Base-by-base conservation (phyloP, 768 basidiomycete species). In the Agrocybe chaxingu region DNA sequence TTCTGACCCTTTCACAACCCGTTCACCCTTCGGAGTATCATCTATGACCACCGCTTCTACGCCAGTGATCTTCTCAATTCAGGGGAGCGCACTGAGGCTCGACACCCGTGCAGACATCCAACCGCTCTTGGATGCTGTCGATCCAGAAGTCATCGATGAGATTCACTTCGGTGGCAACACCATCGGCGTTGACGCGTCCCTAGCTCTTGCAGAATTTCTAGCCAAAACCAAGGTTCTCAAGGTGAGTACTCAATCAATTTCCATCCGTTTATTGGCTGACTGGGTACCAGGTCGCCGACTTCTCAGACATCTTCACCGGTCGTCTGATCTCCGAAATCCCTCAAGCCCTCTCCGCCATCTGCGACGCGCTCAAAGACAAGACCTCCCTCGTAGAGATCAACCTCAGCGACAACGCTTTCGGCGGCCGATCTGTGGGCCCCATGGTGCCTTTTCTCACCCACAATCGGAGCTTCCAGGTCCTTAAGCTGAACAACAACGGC, bases 261-360 rank as follows among this genome's bases (percentile, higher is more conserved):
- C 29, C 29, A 16, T 35, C 3, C 7, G 19, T 35, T 19, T 19
- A 13, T 16, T 30, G 18, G n/a, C 29, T 11, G 32, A 42, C 39
- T 35, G 29, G 43, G 41, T 50, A n/a, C 36, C 47, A 98, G 97
- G 73, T 96, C 52, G 96, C 95, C 58, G 87, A 98, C 73, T 90
- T 98, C 57, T 89, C 92, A 30, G 96, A 98, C 71, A 95, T 99
- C 70, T 99, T 99, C 73, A 98, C 96, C 2, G 92, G 95, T 48
- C 90, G 96, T 56, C 80, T 97, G 62, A 98, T 98, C 73, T 78
- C 82, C 53, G 96, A 99, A 68, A 98, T 99, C 64, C 97, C 96
- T 4, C 78, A 72, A 51, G 92, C 97, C 11, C 84, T 99, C 41
- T 79, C 84, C 34, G 87, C 90, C 33, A 81, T 99, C 57, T 97